These are phyloP conservation scores for Corymbia citriodora DNA, from an alignment of 441 rosid species.

Conservation along the genomic window DNA sequence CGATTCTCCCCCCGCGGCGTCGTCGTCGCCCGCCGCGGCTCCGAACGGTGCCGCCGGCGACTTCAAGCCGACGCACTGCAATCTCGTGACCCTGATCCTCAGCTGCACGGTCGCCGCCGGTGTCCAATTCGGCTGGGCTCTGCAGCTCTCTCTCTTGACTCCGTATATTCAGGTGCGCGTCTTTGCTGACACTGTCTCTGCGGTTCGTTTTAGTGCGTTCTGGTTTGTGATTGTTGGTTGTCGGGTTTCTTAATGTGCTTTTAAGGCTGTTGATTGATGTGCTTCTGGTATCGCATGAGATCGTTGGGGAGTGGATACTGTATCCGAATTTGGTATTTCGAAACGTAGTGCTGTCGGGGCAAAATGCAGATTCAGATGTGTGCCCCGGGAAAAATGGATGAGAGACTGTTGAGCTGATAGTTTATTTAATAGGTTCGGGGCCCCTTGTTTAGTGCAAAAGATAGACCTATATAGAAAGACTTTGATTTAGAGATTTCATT, in stretches of 20 bases:
- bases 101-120: conserved; percentile 93
- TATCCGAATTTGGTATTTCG: background rate
- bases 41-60: conserved; percentile 11
- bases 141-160: conserved; percentile 87
- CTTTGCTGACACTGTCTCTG: background rate
- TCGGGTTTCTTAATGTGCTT: background rate
- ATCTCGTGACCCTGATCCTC: conserved; percentile 48
- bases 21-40: conserved; percentile 16
- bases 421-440: background rate
- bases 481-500: background rate
- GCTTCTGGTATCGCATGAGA: background rate
- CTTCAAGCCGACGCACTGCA: conserved; percentile 2
- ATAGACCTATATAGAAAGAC: background rate
- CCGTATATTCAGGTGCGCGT: conserved; percentile 75
- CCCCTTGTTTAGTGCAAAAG: background rate
- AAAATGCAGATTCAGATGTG: background rate
- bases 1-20: conserved; percentile 24
- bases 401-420: background rate
- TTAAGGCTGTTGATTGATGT: background rate
- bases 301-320: background rate
- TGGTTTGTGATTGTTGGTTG: background rate
- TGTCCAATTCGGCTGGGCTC: conserved; percentile 93
- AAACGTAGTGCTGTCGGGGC: background rate
- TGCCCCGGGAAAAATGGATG: background rate
- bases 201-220: background rate